phyloP scores from a whole-genome alignment of 164 flowering plant genomes.

The Chimonanthus praecox region DNA sequence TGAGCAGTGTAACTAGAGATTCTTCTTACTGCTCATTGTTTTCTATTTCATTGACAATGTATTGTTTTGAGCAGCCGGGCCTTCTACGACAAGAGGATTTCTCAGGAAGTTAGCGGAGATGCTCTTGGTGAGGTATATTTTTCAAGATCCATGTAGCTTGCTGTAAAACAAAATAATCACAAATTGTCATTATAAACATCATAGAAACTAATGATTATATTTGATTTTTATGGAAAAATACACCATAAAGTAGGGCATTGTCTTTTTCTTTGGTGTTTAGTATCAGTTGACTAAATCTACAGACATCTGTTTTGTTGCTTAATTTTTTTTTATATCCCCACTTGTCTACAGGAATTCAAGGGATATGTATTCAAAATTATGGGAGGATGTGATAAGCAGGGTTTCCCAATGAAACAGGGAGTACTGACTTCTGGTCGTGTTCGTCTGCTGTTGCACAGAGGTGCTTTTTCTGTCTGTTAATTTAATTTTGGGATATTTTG shows the following conservation, averaged over 20 bases:
- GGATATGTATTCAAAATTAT: slow-evolving; percentile 47
- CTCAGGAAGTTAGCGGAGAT: slow-evolving; percentile 43
- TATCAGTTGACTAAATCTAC: background rate
- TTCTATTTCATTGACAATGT: background rate
- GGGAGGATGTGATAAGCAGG: slow-evolving; percentile 58
- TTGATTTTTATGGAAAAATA: no score
- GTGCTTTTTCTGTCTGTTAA: slow-evolving; percentile 9
- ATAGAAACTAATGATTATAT: background rate
- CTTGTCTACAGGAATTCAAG: slow-evolving; percentile 34
- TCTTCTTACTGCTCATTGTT: background rate
- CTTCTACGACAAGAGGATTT: slow-evolving; percentile 41
- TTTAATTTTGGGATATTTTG: no score
- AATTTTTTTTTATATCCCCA: background rate
- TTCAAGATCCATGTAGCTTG: background rate
- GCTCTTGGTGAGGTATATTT: slow-evolving; percentile 36
- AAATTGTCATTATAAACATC: background rate
- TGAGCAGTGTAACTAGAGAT: background rate
- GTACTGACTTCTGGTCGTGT: slow-evolving; percentile 47
- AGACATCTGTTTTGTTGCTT: background rate
- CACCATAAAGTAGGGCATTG: no score
- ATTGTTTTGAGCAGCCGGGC: slow-evolving; percentile 23
- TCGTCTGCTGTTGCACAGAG: slow-evolving; percentile 38
- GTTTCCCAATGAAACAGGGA: slow-evolving; percentile 52
- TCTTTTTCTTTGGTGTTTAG: background rate
- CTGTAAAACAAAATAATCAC: background rate